Evolutionary conservation across 345 rosid genomes (phyloP), one percentile per base, ranked within the genome.

Genomic region (Nephelium lappaceum): DNA sequence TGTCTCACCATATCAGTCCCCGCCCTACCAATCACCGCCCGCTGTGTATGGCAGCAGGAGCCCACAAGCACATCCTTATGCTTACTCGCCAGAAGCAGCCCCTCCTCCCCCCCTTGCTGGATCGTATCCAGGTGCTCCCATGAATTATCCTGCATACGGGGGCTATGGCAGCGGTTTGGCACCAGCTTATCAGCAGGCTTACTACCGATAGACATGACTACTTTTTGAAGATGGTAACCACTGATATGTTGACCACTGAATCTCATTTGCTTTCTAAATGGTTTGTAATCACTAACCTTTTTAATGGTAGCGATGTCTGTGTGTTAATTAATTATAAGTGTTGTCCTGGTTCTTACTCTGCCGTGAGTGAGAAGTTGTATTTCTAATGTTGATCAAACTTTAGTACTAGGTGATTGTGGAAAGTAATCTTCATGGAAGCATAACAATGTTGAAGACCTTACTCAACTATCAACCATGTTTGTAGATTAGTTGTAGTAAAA

Each of bases 131-230:
- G 90, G 76, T 57, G 86, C 89, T 71, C 88, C 90, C 27, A 83
- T 92, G 90, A 89, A 69, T 82, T 92, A 90, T 77, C 86, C 92
- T 45, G 87, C 86, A 61, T 91, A 88, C 42, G 90, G 89, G 21
- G 91, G 83, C 45, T 92, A 90, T 69, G 86, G 83, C 64, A 87
- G 60, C 47, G 89, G 89, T 24, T 78, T 89, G 77, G 91, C 91
- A 78, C 93, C 91, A 60, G 89, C 92, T 85, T 89, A 90, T 87
- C 93, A 89, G 85, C 92, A 81, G 87, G 96, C 93, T 88, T 92
- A 90, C 91, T 92, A 89, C 92, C 83, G 93, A 87, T 90, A 88
- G 96, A 87, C 82, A 79, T 79, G 88, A 85, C 82, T 19, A 79
- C 83, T 67, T 65, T 57, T 63, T 63, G 87, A 83, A 81, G 91